Evolutionary conservation across 2,329 filamentous ascomycete species (phyloP).

Genomic region (Aureobasidium subglaciale): DNA sequence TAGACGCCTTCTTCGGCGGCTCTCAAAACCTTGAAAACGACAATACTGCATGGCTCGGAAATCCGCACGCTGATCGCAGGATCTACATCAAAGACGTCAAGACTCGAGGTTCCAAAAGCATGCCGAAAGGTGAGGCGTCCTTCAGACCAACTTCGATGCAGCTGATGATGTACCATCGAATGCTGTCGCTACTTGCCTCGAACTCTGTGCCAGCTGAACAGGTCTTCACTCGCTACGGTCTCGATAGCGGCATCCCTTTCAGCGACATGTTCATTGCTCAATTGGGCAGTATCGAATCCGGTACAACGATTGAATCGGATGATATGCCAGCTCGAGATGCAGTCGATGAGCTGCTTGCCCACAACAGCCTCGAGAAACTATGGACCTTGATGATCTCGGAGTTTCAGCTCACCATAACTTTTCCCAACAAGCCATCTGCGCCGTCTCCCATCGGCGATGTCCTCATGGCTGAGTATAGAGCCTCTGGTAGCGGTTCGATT

Average conservation of each 20-base stretch:
- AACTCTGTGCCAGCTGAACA: conserved; percentile 61
- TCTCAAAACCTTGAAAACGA: neutral
- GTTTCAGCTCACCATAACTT: conserved; percentile 38
- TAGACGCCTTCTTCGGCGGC: conserved; percentile 25
- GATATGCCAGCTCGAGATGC: conserved; percentile 29
- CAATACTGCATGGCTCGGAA: conserved; percentile 13
- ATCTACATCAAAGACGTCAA: conserved; percentile 87
- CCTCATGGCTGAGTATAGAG: conserved; percentile 51
- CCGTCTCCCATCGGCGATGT: conserved; percentile 47
- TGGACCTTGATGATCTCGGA: conserved; percentile 59
- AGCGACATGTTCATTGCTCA: conserved; percentile 74
- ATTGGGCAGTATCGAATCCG: conserved; percentile 59
- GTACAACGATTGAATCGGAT: conserved; percentile 38
- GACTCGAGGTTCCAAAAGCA: conserved; percentile 59
- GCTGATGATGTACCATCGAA: conserved; percentile 79
- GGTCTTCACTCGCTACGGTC: conserved; percentile 63
- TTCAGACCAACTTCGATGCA: conserved; percentile 76
- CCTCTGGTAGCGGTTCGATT: conserved; percentile 39
- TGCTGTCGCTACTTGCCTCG: conserved; percentile 69
- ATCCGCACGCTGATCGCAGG: conserved; percentile 24
- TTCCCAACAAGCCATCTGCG: conserved; percentile 43
- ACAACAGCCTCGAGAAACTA: conserved; percentile 54
- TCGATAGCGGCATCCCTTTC: conserved; percentile 60
- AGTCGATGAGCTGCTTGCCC: conserved; percentile 45
- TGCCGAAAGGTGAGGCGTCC: conserved; percentile 58